Conservation (phyloP, 768 basidiomycete species). For the Kondoa malvinella region DNA sequence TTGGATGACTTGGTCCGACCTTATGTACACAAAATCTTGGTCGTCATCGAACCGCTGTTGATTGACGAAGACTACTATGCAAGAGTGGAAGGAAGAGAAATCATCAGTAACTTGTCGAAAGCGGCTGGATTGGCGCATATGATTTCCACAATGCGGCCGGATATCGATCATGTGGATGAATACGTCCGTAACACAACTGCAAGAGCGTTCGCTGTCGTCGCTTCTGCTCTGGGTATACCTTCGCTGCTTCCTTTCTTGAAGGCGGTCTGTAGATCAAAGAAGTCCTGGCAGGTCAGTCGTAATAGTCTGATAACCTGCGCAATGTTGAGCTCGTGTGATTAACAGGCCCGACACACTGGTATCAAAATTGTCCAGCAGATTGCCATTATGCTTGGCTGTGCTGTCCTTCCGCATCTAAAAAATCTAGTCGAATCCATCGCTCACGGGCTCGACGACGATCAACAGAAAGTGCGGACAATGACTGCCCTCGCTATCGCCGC, state of each 20-base stretch:
- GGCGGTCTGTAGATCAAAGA: slow-evolving; percentile 95
- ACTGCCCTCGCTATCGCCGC: slow-evolving; percentile 81
- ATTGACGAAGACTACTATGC: slow-evolving; percentile 76
- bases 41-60: slow-evolving; percentile 94
- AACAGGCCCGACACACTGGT: slow-evolving; percentile 76
- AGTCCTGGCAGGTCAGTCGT: slow-evolving; percentile 64
- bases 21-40: slow-evolving; percentile 97
- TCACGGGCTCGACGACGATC: slow-evolving; percentile 78
- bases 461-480: slow-evolving; percentile 93
- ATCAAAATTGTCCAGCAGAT: slow-evolving; percentile 99
- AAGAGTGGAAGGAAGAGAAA: slow-evolving; percentile 73
- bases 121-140: slow-evolving; percentile 98
- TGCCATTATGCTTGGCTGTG: slow-evolving; percentile 99
- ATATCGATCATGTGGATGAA: slow-evolving; percentile 98
- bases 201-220: slow-evolving; percentile 91
- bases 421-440: slow-evolving; percentile 94
- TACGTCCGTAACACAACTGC: slow-evolving; percentile 98
- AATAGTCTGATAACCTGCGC: background rate
- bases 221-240: slow-evolving; percentile 93
- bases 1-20: slow-evolving; percentile 96
- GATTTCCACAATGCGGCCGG: slow-evolving; percentile 99
- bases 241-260: slow-evolving; percentile 94
- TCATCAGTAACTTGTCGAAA: slow-evolving; percentile 95
- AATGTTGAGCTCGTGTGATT: background rate
- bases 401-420: slow-evolving; percentile 86